These are phyloP conservation scores for Coemansia sp. DNA, from an alignment of 192 early-diverging fungal genomes.

Conservation along the genomic window DNA sequence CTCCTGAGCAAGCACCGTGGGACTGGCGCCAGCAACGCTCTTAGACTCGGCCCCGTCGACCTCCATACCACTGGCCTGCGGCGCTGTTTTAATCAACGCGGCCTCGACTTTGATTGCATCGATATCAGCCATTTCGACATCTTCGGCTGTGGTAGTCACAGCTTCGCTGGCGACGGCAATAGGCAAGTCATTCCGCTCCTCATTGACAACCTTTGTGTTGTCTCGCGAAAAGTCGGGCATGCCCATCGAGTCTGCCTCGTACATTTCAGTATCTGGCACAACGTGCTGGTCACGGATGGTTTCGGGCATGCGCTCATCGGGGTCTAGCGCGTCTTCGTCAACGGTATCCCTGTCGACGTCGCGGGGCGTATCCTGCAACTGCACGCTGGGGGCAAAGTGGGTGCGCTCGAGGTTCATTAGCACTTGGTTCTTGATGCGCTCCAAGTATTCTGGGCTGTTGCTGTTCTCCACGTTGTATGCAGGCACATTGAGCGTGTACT, in stretches of 20 bases:
- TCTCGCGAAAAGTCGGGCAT: constrained; percentile 25
- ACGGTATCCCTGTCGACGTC: constrained; percentile 39
- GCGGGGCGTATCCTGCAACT: constrained; percentile 54
- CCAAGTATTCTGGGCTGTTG: constrained; percentile 83
- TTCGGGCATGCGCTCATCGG: constrained; percentile 54
- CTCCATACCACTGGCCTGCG: neutral
- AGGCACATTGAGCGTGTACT: constrained; percentile 83
- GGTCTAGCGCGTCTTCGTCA: constrained; percentile 48
- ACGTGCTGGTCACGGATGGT: constrained; percentile 45
- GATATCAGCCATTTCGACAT: constrained; percentile 32
- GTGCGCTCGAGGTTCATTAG: constrained; percentile 63
- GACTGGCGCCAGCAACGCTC: neutral
- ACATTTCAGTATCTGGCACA: constrained; percentile 53
- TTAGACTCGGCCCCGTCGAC: constrained; percentile 6
- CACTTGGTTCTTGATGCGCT: constrained; percentile 63
- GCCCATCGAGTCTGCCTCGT: constrained; percentile 53
- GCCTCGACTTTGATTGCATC: neutral
- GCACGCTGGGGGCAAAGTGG: constrained; percentile 61
- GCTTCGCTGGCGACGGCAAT: neutral
- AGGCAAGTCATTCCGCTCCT: constrained; percentile 27
- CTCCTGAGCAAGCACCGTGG: neutral
- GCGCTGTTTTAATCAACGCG: neutral
- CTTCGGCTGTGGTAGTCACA: neutral
- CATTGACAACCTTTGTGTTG: constrained; percentile 46
- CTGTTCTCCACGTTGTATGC: constrained; percentile 84